phyloP scores from a whole-genome alignment of 345 rosid genomes.

The Excoecaria cochinchinensis region DNA sequence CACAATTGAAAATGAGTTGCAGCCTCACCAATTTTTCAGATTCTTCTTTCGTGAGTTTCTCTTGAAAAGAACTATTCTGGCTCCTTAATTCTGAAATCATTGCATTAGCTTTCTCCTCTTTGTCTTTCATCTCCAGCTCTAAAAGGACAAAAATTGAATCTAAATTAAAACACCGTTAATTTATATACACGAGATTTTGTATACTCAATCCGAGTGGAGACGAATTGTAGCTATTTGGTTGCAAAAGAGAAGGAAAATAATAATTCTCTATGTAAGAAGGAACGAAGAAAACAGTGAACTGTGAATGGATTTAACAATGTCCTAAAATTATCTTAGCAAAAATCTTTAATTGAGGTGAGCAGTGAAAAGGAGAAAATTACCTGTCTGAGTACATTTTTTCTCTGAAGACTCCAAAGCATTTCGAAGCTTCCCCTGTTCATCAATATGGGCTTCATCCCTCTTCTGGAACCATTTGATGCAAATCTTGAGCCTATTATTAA shows the following conservation, averaged over 20 bases:
- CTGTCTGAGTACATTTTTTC: conserved; percentile 51
- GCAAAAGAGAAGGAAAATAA: not conserved
- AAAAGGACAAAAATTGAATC: conserved; percentile 11
- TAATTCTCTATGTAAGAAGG: not conserved
- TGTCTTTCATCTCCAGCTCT: conserved; percentile 63
- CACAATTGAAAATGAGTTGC: not conserved
- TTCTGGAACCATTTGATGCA: conserved; percentile 77
- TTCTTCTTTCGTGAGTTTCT: conserved; percentile 59
- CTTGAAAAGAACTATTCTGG: conserved; percentile 46
- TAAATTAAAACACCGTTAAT: not conserved
- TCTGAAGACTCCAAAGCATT: conserved; percentile 53
- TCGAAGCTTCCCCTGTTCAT: conserved; percentile 56
- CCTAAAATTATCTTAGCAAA: not conserved
- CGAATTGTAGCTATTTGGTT: not conserved
- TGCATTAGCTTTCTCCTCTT: conserved; percentile 44
- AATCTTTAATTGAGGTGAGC: not conserved
- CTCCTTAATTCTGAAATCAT: conserved; percentile 46
- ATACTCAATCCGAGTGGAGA: conserved; percentile 6
- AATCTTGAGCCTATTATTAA: conserved; percentile 62
- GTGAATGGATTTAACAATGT: not conserved
- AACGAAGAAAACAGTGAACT: not conserved
- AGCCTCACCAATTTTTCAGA: conserved; percentile 61
- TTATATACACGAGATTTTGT: not conserved
- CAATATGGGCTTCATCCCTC: conserved; percentile 53
- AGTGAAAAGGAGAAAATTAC: conserved; percentile 30